phyloP scores from a whole-genome alignment of 1,284 basidiomycete genomes.

The Pisolithus thermaeus region DNA sequence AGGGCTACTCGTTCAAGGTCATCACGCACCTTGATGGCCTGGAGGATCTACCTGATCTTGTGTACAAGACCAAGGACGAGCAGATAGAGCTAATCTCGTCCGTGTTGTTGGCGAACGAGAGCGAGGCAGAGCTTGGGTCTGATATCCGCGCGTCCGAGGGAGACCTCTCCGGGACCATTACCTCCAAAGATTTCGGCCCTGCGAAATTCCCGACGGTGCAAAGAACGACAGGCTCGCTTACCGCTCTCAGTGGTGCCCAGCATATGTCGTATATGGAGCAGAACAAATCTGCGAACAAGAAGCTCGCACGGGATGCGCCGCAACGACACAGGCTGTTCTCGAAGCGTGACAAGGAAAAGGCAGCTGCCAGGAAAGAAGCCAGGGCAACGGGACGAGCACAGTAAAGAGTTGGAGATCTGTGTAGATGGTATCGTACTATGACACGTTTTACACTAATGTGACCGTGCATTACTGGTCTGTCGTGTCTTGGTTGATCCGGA shows the following conservation, averaged over 20 bases:
- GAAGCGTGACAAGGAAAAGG: constrained; percentile 70
- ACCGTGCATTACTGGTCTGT: neutral
- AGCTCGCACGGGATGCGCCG: constrained; percentile 64
- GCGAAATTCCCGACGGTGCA: constrained; percentile 67
- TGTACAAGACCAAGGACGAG: constrained; percentile 86
- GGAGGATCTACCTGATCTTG: constrained; percentile 81
- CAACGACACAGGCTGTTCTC: constrained; percentile 76
- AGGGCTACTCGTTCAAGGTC: constrained; percentile 98
- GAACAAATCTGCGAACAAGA: constrained; percentile 86
- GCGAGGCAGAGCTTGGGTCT: constrained; percentile 82
- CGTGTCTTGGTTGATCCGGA: neutral
- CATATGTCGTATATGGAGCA: constrained; percentile 90
- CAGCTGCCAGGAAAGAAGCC: constrained; percentile 51
- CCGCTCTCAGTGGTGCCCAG: constrained; percentile 81
- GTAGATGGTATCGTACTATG: neutral
- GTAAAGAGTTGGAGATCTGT: neutral
- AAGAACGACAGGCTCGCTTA: constrained; percentile 79
- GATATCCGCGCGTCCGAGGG: constrained; percentile 76
- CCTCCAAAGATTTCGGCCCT: constrained; percentile 65
- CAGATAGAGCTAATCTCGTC: constrained; percentile 94
- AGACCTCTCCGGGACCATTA: constrained; percentile 75
- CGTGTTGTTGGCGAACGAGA: constrained; percentile 89
- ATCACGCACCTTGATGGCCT: constrained; percentile 97
- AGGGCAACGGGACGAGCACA: constrained; percentile 29
- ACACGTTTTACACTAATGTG: neutral